Percentiles rank a stretch among this genome's conserved stretches.
Evolutionary conservation across 2,329 filamentous ascomycete genomes (phyloP).

Genomic region (Allantophomopsis cytisporea): DNA sequence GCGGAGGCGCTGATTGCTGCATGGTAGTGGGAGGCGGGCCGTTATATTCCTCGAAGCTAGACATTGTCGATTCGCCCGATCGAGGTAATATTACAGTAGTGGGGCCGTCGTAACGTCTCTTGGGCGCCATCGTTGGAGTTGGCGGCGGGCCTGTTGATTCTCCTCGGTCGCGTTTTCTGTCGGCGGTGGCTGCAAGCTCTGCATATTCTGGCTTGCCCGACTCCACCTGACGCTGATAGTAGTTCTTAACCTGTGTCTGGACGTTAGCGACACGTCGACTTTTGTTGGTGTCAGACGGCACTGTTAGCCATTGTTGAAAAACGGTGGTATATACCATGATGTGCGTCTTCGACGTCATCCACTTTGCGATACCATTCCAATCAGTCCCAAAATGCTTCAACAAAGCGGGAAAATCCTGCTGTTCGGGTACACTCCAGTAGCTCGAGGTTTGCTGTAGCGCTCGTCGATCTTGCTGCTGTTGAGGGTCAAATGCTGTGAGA

Average conservation of each 20-base stretch:
- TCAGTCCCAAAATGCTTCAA: conserved; percentile 68
- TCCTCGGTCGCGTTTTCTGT: conserved; percentile 37
- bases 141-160: conserved; percentile 48
- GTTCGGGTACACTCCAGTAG: conserved; percentile 79
- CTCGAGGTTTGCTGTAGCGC: conserved; percentile 49
- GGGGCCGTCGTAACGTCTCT: conserved; percentile 35
- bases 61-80: conserved; percentile 1
- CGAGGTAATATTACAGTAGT: background rate
- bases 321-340: conserved; percentile 53
- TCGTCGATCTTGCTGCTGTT: conserved; percentile 14
- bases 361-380: conserved; percentile 59
- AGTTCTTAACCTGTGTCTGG: conserved; percentile 48
- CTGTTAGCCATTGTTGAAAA: conserved; percentile 16
- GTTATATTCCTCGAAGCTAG: conserved; percentile 28
- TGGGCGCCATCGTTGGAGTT: conserved; percentile 35
- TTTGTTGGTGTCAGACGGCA: conserved; percentile 13
- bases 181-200: conserved; percentile 43
- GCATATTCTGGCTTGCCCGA: conserved; percentile 43
- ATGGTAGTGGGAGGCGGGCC: conserved; percentile 23
- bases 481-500: conserved; percentile 3
- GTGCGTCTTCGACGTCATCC: conserved; percentile 74
- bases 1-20: conserved; percentile 14
- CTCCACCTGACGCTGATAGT: conserved; percentile 50
- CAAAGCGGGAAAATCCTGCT: conserved; percentile 61
- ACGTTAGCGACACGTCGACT: conserved; percentile 18